These are phyloP conservation scores for Candida railenensis DNA, from an alignment of 805 yeast genomes.

Conservation along the genomic window DNA sequence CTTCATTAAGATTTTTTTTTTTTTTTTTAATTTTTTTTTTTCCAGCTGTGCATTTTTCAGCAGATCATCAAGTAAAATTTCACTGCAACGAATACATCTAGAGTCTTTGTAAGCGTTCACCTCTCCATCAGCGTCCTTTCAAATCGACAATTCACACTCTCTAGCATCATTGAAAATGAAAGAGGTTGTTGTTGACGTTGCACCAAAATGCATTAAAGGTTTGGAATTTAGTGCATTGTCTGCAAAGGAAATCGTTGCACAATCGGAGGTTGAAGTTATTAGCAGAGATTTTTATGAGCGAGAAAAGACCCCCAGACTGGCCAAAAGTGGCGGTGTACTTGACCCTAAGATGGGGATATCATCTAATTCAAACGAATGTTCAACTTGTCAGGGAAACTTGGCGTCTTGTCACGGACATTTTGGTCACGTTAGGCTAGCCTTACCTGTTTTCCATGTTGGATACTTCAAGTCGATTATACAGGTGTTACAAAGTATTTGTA, in stretches of 20 bases:
- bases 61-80: neutral
- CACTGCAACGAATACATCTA: neutral
- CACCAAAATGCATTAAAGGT: slow-evolving; percentile 89
- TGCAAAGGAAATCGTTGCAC: slow-evolving; percentile 86
- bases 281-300: slow-evolving; percentile 91
- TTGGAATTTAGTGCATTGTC: slow-evolving; percentile 92
- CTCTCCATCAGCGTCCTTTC: no score
- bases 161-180: slow-evolving; percentile 30
- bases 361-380: slow-evolving; percentile 79
- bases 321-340: slow-evolving; percentile 81
- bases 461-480: slow-evolving; percentile 89
- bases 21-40: no score
- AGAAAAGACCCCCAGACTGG: slow-evolving; percentile 75
- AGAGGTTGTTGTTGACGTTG: slow-evolving; percentile 65
- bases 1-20: neutral
- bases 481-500: slow-evolving; percentile 88
- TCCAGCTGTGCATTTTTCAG: neutral
- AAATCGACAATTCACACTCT: no score
- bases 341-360: slow-evolving; percentile 95
- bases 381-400: slow-evolving; percentile 86
- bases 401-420: slow-evolving; percentile 98
- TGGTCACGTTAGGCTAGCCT: slow-evolving; percentile 88
- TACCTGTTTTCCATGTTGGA: slow-evolving; percentile 97
- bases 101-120: neutral
- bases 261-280: slow-evolving; percentile 90